Percentiles rank a stretch among this genome's conserved stretches.
Evolutionary conservation across 352 stramenopile species (phyloP).

Genomic region (Pythium pyrilobum): DNA sequence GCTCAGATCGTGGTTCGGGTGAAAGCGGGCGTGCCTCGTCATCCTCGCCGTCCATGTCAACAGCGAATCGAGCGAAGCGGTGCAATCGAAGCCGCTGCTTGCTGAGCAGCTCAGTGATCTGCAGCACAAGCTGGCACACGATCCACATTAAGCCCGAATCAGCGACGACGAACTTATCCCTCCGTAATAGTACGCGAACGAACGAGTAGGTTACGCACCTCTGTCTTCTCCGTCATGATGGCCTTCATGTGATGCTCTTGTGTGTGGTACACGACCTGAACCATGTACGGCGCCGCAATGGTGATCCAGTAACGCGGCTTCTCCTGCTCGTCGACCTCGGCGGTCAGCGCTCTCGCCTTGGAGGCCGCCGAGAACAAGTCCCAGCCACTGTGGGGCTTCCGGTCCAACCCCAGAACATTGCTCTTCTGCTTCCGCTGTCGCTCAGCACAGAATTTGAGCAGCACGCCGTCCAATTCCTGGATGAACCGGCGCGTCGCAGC

Average conservation of each 20-base stretch:
- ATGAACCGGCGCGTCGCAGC: conserved; percentile 58
- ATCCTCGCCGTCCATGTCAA: not conserved
- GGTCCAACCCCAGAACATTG: conserved; percentile 43
- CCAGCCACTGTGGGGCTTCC: conserved; percentile 32
- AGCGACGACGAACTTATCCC: too few relatives aligned
- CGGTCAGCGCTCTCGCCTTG: conserved; percentile 30
- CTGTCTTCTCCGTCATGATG: conserved; percentile 64
- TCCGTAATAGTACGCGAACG: not conserved
- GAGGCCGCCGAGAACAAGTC: conserved; percentile 35
- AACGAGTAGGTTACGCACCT: conserved; percentile 20
- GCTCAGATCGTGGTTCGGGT: conserved; percentile 3
- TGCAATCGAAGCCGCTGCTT: conserved; percentile 20
- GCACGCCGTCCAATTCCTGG: conserved; percentile 56
- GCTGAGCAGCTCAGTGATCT: conserved; percentile 47
- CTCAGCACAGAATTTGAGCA: conserved; percentile 20
- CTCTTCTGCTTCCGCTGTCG: conserved; percentile 26
- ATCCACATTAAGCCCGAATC: too few relatives aligned
- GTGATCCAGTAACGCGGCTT: conserved; percentile 65
- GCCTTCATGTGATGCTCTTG: conserved; percentile 57
- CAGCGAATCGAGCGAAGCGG: conserved; percentile 11
- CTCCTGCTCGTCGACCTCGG: conserved; percentile 22
- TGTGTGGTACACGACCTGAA: conserved; percentile 77
- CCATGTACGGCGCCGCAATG: conserved; percentile 53
- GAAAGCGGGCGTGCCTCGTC: not conserved
- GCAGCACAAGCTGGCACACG: conserved; percentile 28